A percentile compares a stretch with the other conserved stretches of the same genome.
Conservation (phyloP, 2,329 filamentous ascomycete genomes). For the Trichoderma citrinoviride region DNA sequence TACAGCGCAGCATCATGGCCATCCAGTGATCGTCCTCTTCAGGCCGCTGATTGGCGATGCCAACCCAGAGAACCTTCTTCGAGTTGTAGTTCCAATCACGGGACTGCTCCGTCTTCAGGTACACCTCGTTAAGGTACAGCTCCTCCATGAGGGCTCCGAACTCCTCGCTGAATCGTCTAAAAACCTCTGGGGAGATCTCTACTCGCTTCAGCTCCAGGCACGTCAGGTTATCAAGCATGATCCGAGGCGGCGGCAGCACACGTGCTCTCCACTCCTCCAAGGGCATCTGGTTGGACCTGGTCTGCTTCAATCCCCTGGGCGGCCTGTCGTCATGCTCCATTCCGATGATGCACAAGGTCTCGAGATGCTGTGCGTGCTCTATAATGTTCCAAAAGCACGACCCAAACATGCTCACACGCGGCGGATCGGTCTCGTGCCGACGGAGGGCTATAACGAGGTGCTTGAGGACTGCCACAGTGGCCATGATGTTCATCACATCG, state of each 20-base stretch:
- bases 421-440: slow-evolving; percentile 41
- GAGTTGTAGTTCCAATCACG: slow-evolving; percentile 35
- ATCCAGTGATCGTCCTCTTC: slow-evolving; percentile 41
- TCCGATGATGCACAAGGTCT: slow-evolving; percentile 49
- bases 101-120: slow-evolving; percentile 43
- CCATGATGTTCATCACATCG: slow-evolving; percentile 50
- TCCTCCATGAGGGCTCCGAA: slow-evolving; percentile 43
- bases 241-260: slow-evolving; percentile 39
- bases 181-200: slow-evolving; percentile 38
- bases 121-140: slow-evolving; percentile 47
- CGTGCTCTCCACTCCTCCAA: slow-evolving; percentile 42
- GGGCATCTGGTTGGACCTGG: slow-evolving; percentile 37
- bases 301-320: slow-evolving; percentile 39
- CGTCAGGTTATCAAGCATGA: slow-evolving; percentile 39
- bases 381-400: slow-evolving; percentile 51
- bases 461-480: slow-evolving; percentile 41
- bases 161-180: slow-evolving; percentile 36
- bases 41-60: slow-evolving; percentile 44
- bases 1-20: slow-evolving; percentile 41
- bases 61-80: slow-evolving; percentile 44
- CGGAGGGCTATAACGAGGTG: slow-evolving; percentile 48
- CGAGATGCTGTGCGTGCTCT: slow-evolving; percentile 43
- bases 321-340: slow-evolving; percentile 42
- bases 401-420: slow-evolving; percentile 40
- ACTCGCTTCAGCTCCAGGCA: slow-evolving; percentile 45